Evolutionary conservation across 2,329 filamentous ascomycete genomes (phyloP).

Genomic region (Aspergillus sojae): DNA sequence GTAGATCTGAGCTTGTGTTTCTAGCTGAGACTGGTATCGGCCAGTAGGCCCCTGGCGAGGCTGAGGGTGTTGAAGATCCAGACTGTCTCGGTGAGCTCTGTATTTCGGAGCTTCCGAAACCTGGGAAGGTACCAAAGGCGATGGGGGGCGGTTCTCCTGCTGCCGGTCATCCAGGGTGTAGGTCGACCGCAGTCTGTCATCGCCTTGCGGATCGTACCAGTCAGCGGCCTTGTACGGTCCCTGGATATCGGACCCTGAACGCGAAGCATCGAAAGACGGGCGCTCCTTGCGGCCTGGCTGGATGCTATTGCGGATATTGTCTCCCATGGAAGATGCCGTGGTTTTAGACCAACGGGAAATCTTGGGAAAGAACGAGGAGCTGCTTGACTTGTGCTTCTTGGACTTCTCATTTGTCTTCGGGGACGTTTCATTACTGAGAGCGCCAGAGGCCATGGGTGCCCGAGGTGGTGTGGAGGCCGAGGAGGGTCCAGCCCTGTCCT

Average conservation of each 20-base stretch:
- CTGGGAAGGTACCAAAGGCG: constrained; percentile 64
- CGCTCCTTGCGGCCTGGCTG: constrained; percentile 59
- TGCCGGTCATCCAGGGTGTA: constrained; percentile 44
- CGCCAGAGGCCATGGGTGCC: constrained; percentile 42
- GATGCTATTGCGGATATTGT: constrained; percentile 70
- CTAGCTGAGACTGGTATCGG: constrained; percentile 63
- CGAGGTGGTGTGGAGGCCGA: constrained; percentile 51
- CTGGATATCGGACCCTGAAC: constrained; percentile 74
- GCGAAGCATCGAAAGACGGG: constrained; percentile 67
- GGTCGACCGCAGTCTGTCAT: constrained; percentile 49
- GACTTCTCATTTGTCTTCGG: constrained; percentile 70
- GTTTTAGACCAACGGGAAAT: constrained; percentile 98
- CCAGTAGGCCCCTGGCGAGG: constrained; percentile 64
- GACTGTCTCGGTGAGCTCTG: constrained; percentile 64
- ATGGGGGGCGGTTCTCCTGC: constrained; percentile 56
- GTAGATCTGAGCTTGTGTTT: constrained; percentile 62
- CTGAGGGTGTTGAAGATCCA: constrained; percentile 67
- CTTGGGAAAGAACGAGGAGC: constrained; percentile 83
- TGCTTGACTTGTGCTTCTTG: constrained; percentile 86
- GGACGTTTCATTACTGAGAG: constrained; percentile 76
- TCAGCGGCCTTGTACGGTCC: constrained; percentile 57
- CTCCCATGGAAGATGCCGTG: constrained; percentile 82
- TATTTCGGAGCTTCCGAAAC: constrained; percentile 63
- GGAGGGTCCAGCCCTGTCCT: constrained; percentile 45
- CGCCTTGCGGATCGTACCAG: constrained; percentile 49